Evolutionary conservation across 208 protist species (phyloP).

Genomic region (Acanthamoeba divionensis): DNA sequence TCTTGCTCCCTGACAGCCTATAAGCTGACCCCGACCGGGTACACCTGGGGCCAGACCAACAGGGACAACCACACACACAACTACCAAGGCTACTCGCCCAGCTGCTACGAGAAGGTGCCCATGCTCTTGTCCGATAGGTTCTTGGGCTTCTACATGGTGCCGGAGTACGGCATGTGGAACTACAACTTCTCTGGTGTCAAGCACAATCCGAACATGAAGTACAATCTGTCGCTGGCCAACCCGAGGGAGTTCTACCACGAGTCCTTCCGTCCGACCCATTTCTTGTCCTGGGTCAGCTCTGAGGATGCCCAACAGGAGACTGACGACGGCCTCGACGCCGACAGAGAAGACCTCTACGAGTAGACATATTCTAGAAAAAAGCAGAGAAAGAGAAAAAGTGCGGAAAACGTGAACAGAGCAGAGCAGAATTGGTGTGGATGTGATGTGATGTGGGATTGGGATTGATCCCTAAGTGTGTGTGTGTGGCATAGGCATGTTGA

Average conservation of each 20-base stretch:
- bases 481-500: no score
- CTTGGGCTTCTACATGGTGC: conserved; percentile 94
- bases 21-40: conserved; percentile 86
- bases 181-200: conserved; percentile 93
- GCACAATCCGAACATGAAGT: conserved; percentile 85
- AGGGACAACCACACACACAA: conserved; percentile 79
- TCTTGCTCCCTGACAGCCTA: conserved; percentile 88
- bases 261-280: conserved; percentile 89
- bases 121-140: conserved; percentile 91
- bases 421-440: no score
- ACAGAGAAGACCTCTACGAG: conserved; percentile 55
- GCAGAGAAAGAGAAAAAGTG: no score
- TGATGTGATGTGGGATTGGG: no score
- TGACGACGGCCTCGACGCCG: conserved; percentile 50
- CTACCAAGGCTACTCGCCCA: conserved; percentile 80
- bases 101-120: conserved; percentile 89
- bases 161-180: conserved; percentile 90
- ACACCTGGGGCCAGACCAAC: conserved; percentile 89
- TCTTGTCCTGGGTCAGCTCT: conserved; percentile 81
- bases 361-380: no score
- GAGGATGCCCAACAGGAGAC: conserved; percentile 37
- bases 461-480: no score
- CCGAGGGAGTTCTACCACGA: conserved; percentile 94
- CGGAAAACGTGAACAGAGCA: no score
- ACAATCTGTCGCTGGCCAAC: conserved; percentile 86